phyloP scores from a whole-genome alignment of 176 grass and related monocot genomes.

The Chloris gayana region DNA sequence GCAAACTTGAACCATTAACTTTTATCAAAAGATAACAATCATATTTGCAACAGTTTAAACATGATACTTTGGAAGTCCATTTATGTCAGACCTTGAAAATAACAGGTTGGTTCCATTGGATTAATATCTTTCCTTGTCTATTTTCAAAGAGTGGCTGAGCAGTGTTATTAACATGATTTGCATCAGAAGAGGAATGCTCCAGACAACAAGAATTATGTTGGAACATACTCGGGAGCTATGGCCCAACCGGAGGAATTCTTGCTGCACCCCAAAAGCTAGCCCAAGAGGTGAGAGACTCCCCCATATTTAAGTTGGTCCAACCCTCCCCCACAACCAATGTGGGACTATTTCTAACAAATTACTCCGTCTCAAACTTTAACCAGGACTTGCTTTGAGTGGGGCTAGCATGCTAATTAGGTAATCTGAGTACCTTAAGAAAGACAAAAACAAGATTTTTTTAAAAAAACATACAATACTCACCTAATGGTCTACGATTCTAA shows the following conservation, averaged over 20 bases:
- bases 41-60: conserved; percentile 1
- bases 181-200: neutral
- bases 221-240: no score
- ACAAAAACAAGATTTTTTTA: neutral
- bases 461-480: neutral
- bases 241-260: no score
- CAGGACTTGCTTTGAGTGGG: neutral
- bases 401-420: neutral
- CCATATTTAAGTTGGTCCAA: no score
- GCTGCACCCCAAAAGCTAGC: no score
- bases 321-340: no score
- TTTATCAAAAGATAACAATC: conserved; percentile 7
- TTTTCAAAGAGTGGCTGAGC: neutral
- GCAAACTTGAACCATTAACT: conserved; percentile 5
- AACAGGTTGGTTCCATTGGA: no score
- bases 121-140: neutral
- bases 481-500: neutral
- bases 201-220: neutral
- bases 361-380: neutral
- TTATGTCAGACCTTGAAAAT: neutral
- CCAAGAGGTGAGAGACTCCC: no score
- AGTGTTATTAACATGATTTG: neutral
- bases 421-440: neutral
- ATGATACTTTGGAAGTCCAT: neutral
- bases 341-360: no score